Conservation (phyloP, 164 flowering plant species). For the Dillenia turbinata region DNA sequence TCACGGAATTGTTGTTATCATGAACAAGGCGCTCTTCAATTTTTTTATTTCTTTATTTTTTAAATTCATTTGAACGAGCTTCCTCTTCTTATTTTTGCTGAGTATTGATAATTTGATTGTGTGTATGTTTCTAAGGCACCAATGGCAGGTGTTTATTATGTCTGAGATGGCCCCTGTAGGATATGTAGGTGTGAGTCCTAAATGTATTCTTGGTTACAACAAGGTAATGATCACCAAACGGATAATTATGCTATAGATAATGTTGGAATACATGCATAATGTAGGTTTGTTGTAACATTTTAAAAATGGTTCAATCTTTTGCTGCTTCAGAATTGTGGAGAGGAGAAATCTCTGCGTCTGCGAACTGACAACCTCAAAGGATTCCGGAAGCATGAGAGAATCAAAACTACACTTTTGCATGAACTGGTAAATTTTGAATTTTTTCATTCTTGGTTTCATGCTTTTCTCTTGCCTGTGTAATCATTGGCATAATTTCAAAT, state of each 20-base stretch:
- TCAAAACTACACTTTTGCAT: slow-evolving; percentile 89
- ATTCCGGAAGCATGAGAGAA: slow-evolving; percentile 89
- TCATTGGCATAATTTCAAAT: background rate
- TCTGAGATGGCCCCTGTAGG: slow-evolving; percentile 98
- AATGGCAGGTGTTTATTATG: slow-evolving; percentile 94
- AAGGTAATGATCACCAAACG: slow-evolving; percentile 41
- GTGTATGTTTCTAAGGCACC: slow-evolving; percentile 51
- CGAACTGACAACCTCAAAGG: slow-evolving; percentile 98
- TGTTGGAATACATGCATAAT: background rate
- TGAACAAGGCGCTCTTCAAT: slow-evolving; percentile 68
- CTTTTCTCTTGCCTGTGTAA: background rate
- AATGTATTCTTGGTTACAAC: slow-evolving; percentile 88
- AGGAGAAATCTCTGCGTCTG: slow-evolving; percentile 95
- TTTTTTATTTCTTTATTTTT: background rate
- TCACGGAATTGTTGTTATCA: slow-evolving; percentile 91
- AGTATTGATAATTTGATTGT: slow-evolving; percentile 1
- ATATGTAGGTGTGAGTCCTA: slow-evolving; percentile 91
- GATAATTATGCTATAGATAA: background rate
- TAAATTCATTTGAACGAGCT: background rate
- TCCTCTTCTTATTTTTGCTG: background rate
- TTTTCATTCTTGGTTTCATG: background rate
- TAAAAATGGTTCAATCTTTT: slow-evolving; percentile 1
- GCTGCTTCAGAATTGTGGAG: slow-evolving; percentile 76
- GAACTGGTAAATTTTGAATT: slow-evolving; percentile 67
- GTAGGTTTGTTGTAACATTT: background rate